Base-by-base conservation (phyloP, 192 early-diverging fungal genomes). In the Podila verticillata region DNA sequence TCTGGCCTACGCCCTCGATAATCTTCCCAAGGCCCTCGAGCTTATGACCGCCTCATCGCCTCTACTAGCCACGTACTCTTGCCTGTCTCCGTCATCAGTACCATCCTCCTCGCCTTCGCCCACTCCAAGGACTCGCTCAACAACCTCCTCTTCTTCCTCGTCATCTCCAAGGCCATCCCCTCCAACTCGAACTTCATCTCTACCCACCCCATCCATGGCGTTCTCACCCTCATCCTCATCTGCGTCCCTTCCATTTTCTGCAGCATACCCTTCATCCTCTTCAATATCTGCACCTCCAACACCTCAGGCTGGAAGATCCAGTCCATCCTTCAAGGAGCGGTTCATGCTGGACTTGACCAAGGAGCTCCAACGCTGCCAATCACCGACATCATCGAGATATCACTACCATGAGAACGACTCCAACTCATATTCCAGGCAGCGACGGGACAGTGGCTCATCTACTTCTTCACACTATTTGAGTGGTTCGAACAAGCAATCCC, bases 1-100 rank as follows among this genome's bases (percentile, higher is more conserved):
- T 60, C 61, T 80, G 34, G 69, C 77, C 36, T 68, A 72, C 32
- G 77, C 77, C 24, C 70, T 80, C 48, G 77, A 80, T 35, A 62
- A 68, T 20, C 65, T 80, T 9, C 77, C 77, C 0, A 56, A 56
- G 28, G 63, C 72, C 15, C 65, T 80, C 13, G 77, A 72, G 20
- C 59, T 65, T 20, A 68, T 72, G 56, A 60, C 77, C 17, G 70
- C 69, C 2, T 56, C 61, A n/a, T 48, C 69, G 7, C 74, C 36
- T 68, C 31, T 72, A 1, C 51, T 72, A 7, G 70, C 77, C 13
- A 80, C 77, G 2, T 72, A 63, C 28, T 68, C 70, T 0, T 68
- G 57, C 31, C 65, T 70, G 2, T 32, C 68, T 17, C 35, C 57
- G 10, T 57, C 63, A 26, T 29, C 65, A 2, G 17, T 51, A 30